phyloP scores from a whole-genome alignment of 208 protist species.

The Porcisia hertigi region DNA sequence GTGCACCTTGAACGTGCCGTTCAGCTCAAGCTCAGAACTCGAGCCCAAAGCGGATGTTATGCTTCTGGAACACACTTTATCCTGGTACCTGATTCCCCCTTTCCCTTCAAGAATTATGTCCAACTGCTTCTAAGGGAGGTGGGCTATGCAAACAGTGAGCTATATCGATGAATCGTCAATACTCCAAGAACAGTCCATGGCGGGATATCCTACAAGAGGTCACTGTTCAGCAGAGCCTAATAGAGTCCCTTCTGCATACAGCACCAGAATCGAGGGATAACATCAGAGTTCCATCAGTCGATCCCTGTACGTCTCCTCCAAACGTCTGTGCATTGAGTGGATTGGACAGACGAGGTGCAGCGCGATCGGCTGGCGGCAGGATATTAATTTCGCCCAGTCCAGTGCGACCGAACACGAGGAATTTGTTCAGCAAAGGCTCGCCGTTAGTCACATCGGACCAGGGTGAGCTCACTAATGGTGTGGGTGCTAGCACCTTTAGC shows the following conservation, averaged over 20 bases:
- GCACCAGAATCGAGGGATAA: not conserved
- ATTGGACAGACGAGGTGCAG: not conserved
- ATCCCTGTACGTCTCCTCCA: not conserved
- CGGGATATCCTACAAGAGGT: slow-evolving; percentile 33
- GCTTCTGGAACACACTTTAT: too few relatives aligned
- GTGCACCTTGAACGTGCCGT: not conserved
- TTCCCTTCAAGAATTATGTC: not conserved
- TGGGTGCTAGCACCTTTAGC: not conserved
- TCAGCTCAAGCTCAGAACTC: not conserved
- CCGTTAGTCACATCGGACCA: not conserved
- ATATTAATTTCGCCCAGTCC: slow-evolving; percentile 8
- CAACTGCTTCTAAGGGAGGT: not conserved
- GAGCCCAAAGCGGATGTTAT: not conserved
- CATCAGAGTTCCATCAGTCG: not conserved
- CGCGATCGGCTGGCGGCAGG: not conserved
- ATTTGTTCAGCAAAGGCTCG: not conserved
- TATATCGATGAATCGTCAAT: slow-evolving; percentile 1
- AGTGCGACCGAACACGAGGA: not conserved
- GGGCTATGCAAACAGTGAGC: not conserved
- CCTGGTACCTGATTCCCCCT: not conserved
- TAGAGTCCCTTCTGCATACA: slow-evolving; percentile 23
- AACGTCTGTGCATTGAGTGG: not conserved
- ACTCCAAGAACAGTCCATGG: slow-evolving; percentile 11
- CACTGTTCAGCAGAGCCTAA: slow-evolving; percentile 27
- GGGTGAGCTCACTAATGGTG: not conserved